These are phyloP conservation scores for Volvariella volvacea DNA, from an alignment of 1,284 basidiomycete genomes.

Conservation along the genomic window DNA sequence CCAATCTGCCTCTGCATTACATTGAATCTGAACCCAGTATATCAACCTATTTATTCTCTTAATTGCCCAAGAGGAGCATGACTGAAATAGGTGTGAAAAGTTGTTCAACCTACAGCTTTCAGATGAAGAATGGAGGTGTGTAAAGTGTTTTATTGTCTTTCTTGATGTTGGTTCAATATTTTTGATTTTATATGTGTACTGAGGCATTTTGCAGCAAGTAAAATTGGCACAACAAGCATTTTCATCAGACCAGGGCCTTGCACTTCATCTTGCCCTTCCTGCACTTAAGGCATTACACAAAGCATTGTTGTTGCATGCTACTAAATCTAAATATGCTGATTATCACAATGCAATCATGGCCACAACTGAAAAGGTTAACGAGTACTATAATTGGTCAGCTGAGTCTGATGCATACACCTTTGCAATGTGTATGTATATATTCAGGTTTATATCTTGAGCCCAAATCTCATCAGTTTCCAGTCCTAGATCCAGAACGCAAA, in stretches of 20 bases:
- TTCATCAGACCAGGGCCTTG: slow-evolving; percentile 23
- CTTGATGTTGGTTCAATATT: slow-evolving; percentile 19
- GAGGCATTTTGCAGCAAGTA: slow-evolving; percentile 19
- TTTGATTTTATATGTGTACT: background rate
- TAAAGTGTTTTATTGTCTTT: slow-evolving; percentile 19
- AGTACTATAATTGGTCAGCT: slow-evolving; percentile 24
- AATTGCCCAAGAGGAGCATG: slow-evolving; percentile 19
- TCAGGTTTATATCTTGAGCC: slow-evolving; percentile 3
- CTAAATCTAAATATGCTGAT: slow-evolving; percentile 14
- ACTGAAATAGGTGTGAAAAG: slow-evolving; percentile 18
- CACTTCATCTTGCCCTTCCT: slow-evolving; percentile 25
- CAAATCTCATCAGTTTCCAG: slow-evolving; percentile 10
- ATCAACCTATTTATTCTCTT: slow-evolving; percentile 24
- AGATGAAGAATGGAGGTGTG: slow-evolving; percentile 23
- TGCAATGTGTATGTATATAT: slow-evolving; percentile 21
- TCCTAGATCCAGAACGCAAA: slow-evolving; percentile 21
- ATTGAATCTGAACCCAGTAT: slow-evolving; percentile 13
- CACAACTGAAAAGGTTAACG: slow-evolving; percentile 20
- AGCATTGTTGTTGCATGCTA: slow-evolving; percentile 18
- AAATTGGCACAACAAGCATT: slow-evolving; percentile 33
- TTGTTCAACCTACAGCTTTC: slow-evolving; percentile 20
- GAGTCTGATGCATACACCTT: slow-evolving; percentile 23
- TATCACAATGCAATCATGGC: slow-evolving; percentile 18
- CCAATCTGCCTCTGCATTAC: slow-evolving; percentile 1
- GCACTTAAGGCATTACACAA: slow-evolving; percentile 25